Percentiles rank a stretch among this genome's conserved stretches.
phyloP scores from a whole-genome alignment of 2,329 filamentous ascomycete genomes.

The Orbilia quercus region DNA sequence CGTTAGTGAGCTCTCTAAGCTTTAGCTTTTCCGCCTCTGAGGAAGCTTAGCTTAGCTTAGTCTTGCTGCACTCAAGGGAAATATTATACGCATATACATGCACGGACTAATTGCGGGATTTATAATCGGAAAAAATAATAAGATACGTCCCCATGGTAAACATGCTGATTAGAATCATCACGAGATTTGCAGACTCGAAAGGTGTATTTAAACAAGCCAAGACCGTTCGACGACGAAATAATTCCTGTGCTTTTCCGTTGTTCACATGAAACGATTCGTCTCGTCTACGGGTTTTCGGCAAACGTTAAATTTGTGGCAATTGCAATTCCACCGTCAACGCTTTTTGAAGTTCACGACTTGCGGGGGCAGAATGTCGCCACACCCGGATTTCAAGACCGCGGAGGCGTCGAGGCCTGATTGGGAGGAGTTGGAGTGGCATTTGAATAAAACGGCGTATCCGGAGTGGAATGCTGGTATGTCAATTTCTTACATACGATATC shows the following conservation, averaged over 20 bases:
- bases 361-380: conserved; percentile 64
- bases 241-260: neutral
- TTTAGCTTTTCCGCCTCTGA: too few species aligned
- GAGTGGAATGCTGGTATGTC: conserved; percentile 59
- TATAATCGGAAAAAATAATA: conserved; percentile 33
- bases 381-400: conserved; percentile 79
- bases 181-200: too few species aligned
- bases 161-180: neutral
- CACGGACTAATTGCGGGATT: conserved; percentile 38
- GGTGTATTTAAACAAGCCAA: conserved; percentile 9
- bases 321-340: conserved; percentile 8
- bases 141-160: neutral
- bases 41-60: too few species aligned
- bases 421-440: conserved; percentile 62
- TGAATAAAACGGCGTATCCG: conserved; percentile 43
- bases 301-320: too few species aligned
- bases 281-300: conserved; percentile 20
- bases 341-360: conserved; percentile 3
- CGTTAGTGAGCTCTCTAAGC: conserved; percentile 25
- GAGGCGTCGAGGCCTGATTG: conserved; percentile 75
- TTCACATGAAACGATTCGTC: conserved; percentile 12
- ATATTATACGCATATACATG: neutral
- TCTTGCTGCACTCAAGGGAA: too few species aligned
- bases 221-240: too few species aligned
- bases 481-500: too few species aligned